These are phyloP conservation scores for Hypholoma sublateritium DNA, from an alignment of 768 basidiomycete genomes.

Conservation along the genomic window DNA sequence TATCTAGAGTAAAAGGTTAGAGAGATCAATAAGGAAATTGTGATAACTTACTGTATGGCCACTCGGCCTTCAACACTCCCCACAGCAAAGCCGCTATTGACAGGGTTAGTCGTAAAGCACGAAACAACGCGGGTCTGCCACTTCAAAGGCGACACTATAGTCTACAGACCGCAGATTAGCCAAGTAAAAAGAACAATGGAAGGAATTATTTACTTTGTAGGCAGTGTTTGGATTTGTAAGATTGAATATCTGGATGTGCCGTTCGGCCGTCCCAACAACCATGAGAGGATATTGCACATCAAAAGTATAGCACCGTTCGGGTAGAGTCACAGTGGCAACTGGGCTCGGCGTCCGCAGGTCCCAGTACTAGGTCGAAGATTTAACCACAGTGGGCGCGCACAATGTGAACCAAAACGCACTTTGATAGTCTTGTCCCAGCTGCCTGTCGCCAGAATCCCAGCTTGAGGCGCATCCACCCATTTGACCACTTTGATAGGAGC, in stretches of 20 bases:
- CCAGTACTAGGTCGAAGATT: conserved; percentile 71
- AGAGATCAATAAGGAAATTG: background rate
- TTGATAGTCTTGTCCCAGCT: conserved; percentile 99
- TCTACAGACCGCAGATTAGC: conserved; percentile 40
- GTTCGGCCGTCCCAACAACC: conserved; percentile 92
- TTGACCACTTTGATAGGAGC: conserved; percentile 81
- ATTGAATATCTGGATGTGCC: conserved; percentile 89
- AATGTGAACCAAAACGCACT: conserved; percentile 42
- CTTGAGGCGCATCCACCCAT: conserved; percentile 76
- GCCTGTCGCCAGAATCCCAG: conserved; percentile 84
- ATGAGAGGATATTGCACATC: conserved; percentile 81
- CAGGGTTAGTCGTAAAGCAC: conserved; percentile 67
- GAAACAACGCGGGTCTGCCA: conserved; percentile 90
- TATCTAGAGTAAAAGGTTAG: conserved; percentile 48
- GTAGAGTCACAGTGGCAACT: conserved; percentile 76
- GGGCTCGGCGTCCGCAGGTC: conserved; percentile 78
- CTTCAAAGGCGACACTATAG: conserved; percentile 83
- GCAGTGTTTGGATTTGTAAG: conserved; percentile 76
- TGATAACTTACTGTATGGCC: conserved; percentile 81
- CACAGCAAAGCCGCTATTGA: conserved; percentile 72
- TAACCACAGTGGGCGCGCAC: conserved; percentile 1
- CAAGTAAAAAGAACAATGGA: background rate
- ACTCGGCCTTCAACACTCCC: conserved; percentile 91
- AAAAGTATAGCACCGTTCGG: conserved; percentile 88
- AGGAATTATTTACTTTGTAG: conserved; percentile 58